phyloP scores from a whole-genome alignment of 2,329 filamentous ascomycete genomes.

The Aspergillus sp. region DNA sequence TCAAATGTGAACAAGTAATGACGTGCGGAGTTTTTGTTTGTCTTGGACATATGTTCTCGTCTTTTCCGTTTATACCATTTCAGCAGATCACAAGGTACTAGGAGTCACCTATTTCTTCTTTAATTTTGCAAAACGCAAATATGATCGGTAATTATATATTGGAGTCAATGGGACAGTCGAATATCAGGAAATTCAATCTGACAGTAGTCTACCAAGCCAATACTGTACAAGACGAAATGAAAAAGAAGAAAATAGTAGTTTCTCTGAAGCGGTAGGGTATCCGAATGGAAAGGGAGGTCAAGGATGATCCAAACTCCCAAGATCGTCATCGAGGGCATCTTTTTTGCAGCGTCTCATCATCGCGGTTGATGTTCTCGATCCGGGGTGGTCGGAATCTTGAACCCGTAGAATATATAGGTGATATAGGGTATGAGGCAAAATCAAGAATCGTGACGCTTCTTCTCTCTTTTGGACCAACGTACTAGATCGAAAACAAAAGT shows the following conservation, averaged over 20 bases:
- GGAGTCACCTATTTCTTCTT: slow-evolving; percentile 2
- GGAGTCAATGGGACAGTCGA: neutral
- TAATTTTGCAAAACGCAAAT: slow-evolving; percentile 3
- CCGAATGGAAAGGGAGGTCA: neutral
- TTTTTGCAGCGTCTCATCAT: neutral
- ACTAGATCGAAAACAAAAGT: slow-evolving; percentile 35
- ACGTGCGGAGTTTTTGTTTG: neutral
- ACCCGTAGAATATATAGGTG: neutral
- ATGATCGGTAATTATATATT: neutral
- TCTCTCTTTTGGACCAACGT: slow-evolving; percentile 70
- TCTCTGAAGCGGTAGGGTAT: too few species aligned
- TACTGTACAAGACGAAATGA: slow-evolving; percentile 1
- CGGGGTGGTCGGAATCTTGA: neutral
- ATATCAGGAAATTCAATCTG: neutral
- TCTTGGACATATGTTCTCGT: neutral
- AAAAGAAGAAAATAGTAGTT: neutral
- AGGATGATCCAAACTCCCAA: neutral
- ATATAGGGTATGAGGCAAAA: neutral
- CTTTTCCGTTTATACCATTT: slow-evolving; percentile 8
- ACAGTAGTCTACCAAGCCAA: neutral
- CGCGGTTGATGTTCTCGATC: neutral
- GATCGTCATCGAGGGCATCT: slow-evolving; percentile 11
- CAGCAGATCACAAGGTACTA: neutral
- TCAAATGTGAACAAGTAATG: neutral
- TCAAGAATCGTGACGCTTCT: slow-evolving; percentile 56